Base-by-base conservation (phyloP, 1,284 basidiomycete species). In the Quambalaria eucalypti region DNA sequence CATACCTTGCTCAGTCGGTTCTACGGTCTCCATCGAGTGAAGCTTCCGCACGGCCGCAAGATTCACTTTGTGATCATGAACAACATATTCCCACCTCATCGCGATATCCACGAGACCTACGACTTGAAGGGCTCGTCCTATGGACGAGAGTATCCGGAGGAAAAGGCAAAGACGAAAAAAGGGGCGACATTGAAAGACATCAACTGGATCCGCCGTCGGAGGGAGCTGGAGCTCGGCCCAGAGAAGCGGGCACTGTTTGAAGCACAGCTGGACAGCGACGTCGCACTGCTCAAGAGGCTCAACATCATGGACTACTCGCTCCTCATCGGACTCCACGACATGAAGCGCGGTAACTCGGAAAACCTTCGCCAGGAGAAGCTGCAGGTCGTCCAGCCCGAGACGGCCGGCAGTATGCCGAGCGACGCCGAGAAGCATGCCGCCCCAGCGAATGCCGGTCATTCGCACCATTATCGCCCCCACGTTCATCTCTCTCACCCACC, bases 61-160 rank as follows among this genome's bases (percentile, higher is more conserved):
- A 97, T 98, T 55, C 93, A 98, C 77, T 98, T 98, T 75, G 90
- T 97, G 55, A 95, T 98, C 78, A 97, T 98, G 92, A 98, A 98
- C 81, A 98, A 98, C 76, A 82, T 98, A 44, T 97, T 98, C 79
- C 93, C 93, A 0, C 87, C 93, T 0, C 93, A 97, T 78, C 85
- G 90, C 65, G 95, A 98, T 76, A 83, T 98, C 48, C 93, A 98
- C 78, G 93, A 97, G 80, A 95, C 92, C 30, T 98, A 88, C 76
- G 93, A 98, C 76, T 81, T 98, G 62, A 98, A 98, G 75, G 93
- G 93, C 0, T 90, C 87, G 40, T 90, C 91, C 0, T 85, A 91
- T 2, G 91, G 92, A 0, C 81, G 93, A 28, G 82, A 87, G 76
- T 93, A 90, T 64, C 82, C 90, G 0, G 91, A 93, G 75, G 88